Conservation (phyloP, 2,329 filamentous ascomycete genomes). For the Fusarium sp. region DNA sequence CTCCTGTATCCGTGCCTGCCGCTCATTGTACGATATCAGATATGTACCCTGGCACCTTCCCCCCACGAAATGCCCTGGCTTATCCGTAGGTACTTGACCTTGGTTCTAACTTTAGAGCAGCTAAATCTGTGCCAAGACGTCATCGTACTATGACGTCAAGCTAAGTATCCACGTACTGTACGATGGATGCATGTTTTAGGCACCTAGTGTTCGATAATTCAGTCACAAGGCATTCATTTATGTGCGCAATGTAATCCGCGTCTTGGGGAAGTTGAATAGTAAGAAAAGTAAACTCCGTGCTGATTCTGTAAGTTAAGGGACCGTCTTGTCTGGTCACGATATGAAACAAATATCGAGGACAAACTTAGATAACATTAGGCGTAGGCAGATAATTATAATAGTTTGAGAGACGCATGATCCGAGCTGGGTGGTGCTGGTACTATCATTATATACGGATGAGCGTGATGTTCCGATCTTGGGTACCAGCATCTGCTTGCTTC, state of each 20-base stretch:
- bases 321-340: background rate
- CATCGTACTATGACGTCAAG: constrained; percentile 32
- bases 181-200: background rate
- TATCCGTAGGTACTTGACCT: background rate
- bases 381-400: background rate
- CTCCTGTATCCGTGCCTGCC: constrained; percentile 13
- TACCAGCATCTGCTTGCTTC: background rate
- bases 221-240: background rate
- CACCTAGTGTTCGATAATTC: background rate
- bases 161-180: background rate
- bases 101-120: constrained; percentile 13
- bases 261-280: background rate
- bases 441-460: constrained; percentile 5
- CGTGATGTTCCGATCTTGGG: background rate
- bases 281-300: background rate
- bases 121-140: constrained; percentile 12
- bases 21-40: constrained; percentile 1
- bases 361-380: background rate
- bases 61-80: background rate
- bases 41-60: background rate
- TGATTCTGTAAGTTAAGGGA: background rate
- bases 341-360: background rate
- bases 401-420: background rate
- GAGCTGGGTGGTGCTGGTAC: constrained; percentile 2
- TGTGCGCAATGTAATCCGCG: background rate